Percentiles rank a stretch among this genome's conserved stretches.
phyloP scores from a whole-genome alignment of 495 filamentous ascomycete species.

The Annulohypoxylon maeteangense region DNA sequence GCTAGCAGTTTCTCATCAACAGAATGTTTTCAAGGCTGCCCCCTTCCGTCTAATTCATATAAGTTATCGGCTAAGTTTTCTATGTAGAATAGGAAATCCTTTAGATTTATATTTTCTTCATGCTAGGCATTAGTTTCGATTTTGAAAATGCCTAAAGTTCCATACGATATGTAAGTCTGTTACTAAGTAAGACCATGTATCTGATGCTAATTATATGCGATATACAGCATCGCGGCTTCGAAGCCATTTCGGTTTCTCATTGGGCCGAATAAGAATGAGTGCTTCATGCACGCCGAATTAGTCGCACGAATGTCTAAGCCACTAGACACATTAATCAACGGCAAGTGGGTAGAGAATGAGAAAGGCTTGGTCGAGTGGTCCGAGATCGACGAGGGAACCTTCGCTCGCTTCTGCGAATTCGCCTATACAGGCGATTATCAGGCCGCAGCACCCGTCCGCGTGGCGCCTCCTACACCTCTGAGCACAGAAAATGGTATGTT shows the following conservation, averaged over 20 bases:
- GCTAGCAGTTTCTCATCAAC: too few relatives aligned
- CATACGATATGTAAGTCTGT: conserved; percentile 26
- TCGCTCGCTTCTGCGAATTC: conserved; percentile 36
- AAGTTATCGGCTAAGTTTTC: too few relatives aligned
- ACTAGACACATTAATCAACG: conserved; percentile 21
- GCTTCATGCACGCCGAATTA: conserved; percentile 25
- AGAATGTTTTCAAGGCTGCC: too few relatives aligned
- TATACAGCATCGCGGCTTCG: conserved; percentile 33
- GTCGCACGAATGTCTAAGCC: conserved; percentile 25
- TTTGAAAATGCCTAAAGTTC: conserved; percentile 21
- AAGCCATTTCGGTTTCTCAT: conserved; percentile 39
- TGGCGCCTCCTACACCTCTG: not conserved
- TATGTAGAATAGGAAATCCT: not conserved
- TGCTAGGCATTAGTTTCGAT: not conserved
- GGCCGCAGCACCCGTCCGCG: conserved; percentile 11
- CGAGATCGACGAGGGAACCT: conserved; percentile 34
- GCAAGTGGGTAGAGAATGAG: conserved; percentile 18
- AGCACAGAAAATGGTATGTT: not conserved
- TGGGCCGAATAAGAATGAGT: conserved; percentile 36
- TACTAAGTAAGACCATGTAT: not conserved
- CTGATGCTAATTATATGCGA: not conserved
- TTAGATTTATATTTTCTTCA: not conserved
- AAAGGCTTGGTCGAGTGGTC: conserved; percentile 9
- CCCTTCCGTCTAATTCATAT: too few relatives aligned
- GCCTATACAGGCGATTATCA: conserved; percentile 35